phyloP scores from a whole-genome alignment of 371 early-diverging fungal genomes.

The Haplosporangium sp. region DNA sequence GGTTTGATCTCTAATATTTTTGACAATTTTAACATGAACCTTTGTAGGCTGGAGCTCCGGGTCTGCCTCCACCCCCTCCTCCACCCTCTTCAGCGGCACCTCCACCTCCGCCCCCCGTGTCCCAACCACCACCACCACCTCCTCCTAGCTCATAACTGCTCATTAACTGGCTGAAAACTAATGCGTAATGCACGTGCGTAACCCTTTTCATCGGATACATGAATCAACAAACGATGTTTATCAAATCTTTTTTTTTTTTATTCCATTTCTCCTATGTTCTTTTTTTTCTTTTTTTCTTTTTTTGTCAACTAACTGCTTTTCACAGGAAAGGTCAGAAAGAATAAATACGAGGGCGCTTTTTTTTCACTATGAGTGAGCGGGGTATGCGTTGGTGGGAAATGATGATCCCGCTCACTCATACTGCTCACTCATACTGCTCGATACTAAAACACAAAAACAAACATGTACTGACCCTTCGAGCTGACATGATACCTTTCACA shows the following conservation, averaged over 20 bases:
- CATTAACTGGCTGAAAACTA: background rate
- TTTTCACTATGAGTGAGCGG: background rate
- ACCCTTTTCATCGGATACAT: background rate
- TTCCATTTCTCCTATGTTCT: background rate
- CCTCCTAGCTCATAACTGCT: slow-evolving; percentile 28
- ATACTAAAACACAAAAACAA: background rate
- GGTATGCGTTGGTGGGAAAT: background rate
- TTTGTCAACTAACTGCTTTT: slow-evolving; percentile 11
- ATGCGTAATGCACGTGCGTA: background rate
- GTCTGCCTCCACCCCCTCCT: slow-evolving; percentile 41
- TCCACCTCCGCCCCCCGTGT: slow-evolving; percentile 32
- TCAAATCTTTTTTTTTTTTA: background rate
- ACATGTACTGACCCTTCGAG: slow-evolving; percentile 3
- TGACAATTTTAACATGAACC: background rate
- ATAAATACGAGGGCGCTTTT: background rate
- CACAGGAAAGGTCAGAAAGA: slow-evolving; percentile 2
- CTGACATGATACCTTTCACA: background rate
- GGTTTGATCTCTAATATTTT: background rate
- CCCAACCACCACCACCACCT: slow-evolving; percentile 31
- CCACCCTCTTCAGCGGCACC: slow-evolving; percentile 28
- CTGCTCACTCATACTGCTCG: background rate
- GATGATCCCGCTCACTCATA: background rate
- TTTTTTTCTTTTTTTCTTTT: background rate
- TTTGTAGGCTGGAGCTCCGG: slow-evolving; percentile 30
- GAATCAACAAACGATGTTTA: background rate